These are phyloP conservation scores for Phytopythium montanum DNA, from an alignment of 352 stramenopile species.

Conservation along the genomic window DNA sequence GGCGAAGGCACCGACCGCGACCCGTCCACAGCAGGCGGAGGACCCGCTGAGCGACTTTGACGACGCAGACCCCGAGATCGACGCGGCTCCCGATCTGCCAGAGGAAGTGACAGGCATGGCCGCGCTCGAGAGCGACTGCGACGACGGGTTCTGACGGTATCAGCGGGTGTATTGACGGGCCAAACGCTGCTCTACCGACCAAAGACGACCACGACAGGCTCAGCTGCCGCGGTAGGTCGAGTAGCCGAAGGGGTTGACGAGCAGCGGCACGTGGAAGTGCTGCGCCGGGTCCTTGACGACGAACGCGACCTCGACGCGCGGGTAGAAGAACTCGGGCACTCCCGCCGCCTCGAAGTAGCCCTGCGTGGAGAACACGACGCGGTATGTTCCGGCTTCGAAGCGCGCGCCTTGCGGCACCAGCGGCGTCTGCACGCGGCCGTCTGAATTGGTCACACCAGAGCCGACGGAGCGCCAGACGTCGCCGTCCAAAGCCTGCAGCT, in stretches of 20 bases:
- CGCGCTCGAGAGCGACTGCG: conserved; percentile 14
- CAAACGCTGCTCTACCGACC: not conserved
- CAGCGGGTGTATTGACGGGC: not conserved
- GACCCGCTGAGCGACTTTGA: conserved; percentile 47
- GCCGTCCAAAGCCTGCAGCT: conserved; percentile 51
- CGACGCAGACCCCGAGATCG: conserved; percentile 53
- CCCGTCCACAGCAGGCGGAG: not conserved
- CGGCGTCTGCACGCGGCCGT: conserved; percentile 57
- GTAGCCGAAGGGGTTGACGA: conserved; percentile 89
- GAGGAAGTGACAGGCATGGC: conserved; percentile 36
- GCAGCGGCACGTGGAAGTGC: conserved; percentile 89
- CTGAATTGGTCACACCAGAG: conserved; percentile 60
- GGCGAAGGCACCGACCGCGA: not conserved
- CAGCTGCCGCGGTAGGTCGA: conserved; percentile 89
- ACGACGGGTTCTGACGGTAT: conserved; percentile 1
- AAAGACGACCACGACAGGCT: not conserved
- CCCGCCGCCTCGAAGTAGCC: conserved; percentile 74
- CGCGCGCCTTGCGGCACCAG: conserved; percentile 37
- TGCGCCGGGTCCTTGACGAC: conserved; percentile 60
- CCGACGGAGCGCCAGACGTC: conserved; percentile 27
- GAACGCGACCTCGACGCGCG: conserved; percentile 80
- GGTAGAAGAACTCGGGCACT: conserved; percentile 82
- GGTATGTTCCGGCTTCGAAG: conserved; percentile 60
- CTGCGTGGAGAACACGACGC: conserved; percentile 79
- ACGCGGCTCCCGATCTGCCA: conserved; percentile 39